Base-by-base conservation (phyloP, 495 filamentous ascomycete genomes). In the Astrocystis sublimbata region DNA sequence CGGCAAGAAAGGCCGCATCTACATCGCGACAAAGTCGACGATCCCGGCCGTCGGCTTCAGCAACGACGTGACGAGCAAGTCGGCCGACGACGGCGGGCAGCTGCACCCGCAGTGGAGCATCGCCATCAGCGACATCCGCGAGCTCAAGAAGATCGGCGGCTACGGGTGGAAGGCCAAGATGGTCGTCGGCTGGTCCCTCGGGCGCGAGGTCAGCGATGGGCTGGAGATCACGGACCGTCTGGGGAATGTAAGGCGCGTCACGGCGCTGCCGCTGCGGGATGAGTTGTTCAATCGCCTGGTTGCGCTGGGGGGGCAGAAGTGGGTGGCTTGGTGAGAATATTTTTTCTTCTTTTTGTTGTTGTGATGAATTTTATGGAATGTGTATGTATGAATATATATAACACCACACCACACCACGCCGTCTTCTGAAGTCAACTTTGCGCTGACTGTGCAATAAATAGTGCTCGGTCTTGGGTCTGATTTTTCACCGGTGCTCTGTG, bases 91-190 rank as follows among this genome's bases (percentile, higher is more conserved):
- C 62, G 73, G 81, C 65, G 81, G 81, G 56, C 81, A 86, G 61
- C 46, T 87, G 38, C 76, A 84, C 61, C 79, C 84, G 0, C 57
- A 78, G 3, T 88, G 81, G 82, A 83, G 77, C 4, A 63, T 83
- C 9, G 76, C 82, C 1, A 75, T 88, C 21, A 74, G 75, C 5
- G 81, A 83, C 31, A 79, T 84, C 26, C 61, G 59, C 2, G 90
- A 94, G 66, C 63, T 97, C 53, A 88, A 87, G 74, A 96, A 96
- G 78, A 78, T 92, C 2, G 92, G 91, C 9, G 91, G 92, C 0
- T 79, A 93, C 60, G 92, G 92, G 1, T 96, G 91, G 92, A 96
- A 96, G 76, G 86, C 87, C 8, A 94, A 92, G 76, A 71, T 94
- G 28, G 85, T 93, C 28, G 86, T 93, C n/a, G 90, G 89, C 10